Evolutionary conservation across 768 basidiomycete genomes (phyloP), one percentile per base, ranked within the genome.

Genomic region (Pleurotus sapidus): DNA sequence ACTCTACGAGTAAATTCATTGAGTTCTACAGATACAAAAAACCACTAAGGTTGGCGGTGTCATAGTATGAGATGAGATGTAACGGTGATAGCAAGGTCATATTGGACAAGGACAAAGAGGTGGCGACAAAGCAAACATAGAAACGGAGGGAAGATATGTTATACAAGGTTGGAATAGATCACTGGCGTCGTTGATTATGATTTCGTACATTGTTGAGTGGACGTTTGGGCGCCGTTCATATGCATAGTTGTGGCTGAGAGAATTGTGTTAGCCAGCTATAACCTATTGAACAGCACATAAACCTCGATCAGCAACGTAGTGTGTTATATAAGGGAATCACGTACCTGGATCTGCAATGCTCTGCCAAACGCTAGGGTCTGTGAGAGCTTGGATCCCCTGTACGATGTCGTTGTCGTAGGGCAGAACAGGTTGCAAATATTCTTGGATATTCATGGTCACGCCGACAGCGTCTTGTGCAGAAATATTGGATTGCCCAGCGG

Each of bases 401-500:
- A 88, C 63, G 24, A 88, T 78, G 40, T 83, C 82, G 15, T 75
- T 71, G 62, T 88, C 84, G 62, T 84, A 84, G 2, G 78, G 77
- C 61, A 87, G 72, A 11, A 81, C 75, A 1, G 83, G 75, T 38
- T 80, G 75, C 70, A 84, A 82, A 61, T 81, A 77, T 3, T 78
- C 70, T 1, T 72, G 63, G 56, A 74, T 66, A 55, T 69, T 61
- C 57, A 72, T 67, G 27, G 64, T 46, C 15, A 62, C 46, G 9
- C 63, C 65, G 65, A 25, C 58, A 55, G 39, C 58, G 51, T 66
- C 59, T 24, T 59, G 62, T n/a, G 63, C 60, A 3, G 51, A 38
- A 14, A 54, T 54, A 42, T 37, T 54, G 12, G 51, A 54, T 25
- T 54, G 51, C 14, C 18, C 38, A 12, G 34, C 38, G 9, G 30